Conservation (phyloP, 2,329 filamentous ascomycete species). For the Ophiostoma triangulosporum region DNA sequence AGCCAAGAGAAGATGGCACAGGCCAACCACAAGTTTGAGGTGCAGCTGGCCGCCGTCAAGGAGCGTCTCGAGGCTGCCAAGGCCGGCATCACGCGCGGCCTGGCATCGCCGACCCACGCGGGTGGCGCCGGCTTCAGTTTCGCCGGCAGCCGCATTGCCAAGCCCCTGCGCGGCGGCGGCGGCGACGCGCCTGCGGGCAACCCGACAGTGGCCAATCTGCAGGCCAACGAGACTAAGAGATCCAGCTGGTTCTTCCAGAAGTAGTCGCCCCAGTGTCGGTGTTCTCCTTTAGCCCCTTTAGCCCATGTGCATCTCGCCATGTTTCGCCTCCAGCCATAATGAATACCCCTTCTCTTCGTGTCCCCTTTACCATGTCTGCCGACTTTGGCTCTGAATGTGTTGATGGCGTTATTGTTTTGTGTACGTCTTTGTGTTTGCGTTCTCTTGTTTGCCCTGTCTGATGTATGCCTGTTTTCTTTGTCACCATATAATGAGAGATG, state of each 20-base stretch:
- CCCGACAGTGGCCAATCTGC: constrained; percentile 43
- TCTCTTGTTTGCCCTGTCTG: background rate
- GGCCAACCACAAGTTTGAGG: constrained; percentile 97
- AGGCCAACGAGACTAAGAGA: constrained; percentile 53
- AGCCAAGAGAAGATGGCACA: constrained; percentile 97
- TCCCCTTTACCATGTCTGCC: background rate
- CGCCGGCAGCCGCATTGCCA: constrained; percentile 54
- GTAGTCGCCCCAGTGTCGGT: constrained; percentile 6
- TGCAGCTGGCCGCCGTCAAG: constrained; percentile 92
- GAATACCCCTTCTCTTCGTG: background rate
- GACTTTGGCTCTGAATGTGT: background rate
- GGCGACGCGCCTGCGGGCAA: constrained; percentile 29
- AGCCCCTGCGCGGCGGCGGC: constrained; percentile 53
- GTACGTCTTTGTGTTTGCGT: background rate
- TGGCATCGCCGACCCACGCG: constrained; percentile 42
- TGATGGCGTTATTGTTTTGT: background rate
- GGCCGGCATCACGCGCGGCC: constrained; percentile 73
- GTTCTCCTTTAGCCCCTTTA: background rate
- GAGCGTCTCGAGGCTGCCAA: constrained; percentile 95
- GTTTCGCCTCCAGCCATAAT: background rate
- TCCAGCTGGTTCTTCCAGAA: constrained; percentile 32
- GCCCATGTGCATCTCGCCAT: background rate
- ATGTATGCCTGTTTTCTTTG: background rate
- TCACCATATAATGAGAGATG: constrained; percentile 7
- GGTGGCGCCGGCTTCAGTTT: constrained; percentile 55